These are phyloP conservation scores for Arctium lappa DNA, from an alignment of 129 eudicot genomes.

Conservation along the genomic window DNA sequence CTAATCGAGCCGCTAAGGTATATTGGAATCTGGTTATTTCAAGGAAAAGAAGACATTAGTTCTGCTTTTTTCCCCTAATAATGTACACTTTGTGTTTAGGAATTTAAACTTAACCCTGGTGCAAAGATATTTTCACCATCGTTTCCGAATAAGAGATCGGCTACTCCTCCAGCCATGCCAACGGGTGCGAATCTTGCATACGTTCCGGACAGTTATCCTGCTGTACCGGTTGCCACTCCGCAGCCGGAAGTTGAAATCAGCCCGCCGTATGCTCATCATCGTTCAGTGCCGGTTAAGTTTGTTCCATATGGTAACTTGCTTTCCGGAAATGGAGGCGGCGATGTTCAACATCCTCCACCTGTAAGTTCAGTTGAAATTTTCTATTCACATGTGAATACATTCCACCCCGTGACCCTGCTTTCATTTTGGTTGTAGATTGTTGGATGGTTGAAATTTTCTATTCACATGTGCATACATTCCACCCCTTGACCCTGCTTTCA, in stretches of 20 bases:
- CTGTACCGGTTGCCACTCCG: slow-evolving; percentile 34
- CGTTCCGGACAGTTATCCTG: slow-evolving; percentile 41
- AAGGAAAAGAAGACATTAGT: neutral
- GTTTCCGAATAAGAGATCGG: slow-evolving; percentile 45
- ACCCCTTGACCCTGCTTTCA: neutral
- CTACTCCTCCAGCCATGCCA: slow-evolving; percentile 50
- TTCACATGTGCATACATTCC: neutral
- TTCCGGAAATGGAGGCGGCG: slow-evolving; percentile 45
- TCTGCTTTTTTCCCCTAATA: neutral
- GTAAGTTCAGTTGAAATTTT: slow-evolving; percentile 40
- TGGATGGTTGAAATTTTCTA: slow-evolving; percentile 26
- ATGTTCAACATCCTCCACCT: slow-evolving; percentile 56
- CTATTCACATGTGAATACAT: neutral
- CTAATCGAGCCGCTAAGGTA: slow-evolving; percentile 51
- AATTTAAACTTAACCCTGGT: slow-evolving; percentile 80
- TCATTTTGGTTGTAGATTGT: slow-evolving; percentile 44
- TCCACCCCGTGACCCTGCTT: too few species aligned
- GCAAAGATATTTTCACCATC: slow-evolving; percentile 87
- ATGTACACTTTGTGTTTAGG: slow-evolving; percentile 31
- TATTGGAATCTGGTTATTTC: slow-evolving; percentile 1
- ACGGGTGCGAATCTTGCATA: slow-evolving; percentile 41
- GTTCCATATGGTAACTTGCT: slow-evolving; percentile 43
- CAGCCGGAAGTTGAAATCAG: slow-evolving; percentile 58
- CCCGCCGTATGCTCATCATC: slow-evolving; percentile 43
- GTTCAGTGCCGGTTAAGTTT: slow-evolving; percentile 53